Percentiles rank a stretch among this genome's conserved stretches.
Evolutionary conservation across 208 protist genomes (phyloP).

Genomic region (Trypanosoma theileri): DNA sequence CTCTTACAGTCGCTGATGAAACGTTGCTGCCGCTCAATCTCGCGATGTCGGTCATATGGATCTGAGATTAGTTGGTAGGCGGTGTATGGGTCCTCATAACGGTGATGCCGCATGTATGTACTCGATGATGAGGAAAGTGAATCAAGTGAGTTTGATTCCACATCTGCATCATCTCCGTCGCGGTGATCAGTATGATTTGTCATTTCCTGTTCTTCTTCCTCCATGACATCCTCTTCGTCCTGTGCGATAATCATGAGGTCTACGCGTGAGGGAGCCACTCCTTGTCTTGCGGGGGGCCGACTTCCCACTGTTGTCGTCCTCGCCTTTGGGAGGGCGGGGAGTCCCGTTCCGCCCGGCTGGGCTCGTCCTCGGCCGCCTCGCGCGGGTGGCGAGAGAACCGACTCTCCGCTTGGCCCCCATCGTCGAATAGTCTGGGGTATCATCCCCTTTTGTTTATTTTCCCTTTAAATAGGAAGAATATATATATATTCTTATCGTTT

Average conservation of each 20-base stretch:
- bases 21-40: slow-evolving; percentile 59
- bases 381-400: too few species aligned
- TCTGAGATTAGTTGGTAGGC: slow-evolving; percentile 48
- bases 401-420: too few species aligned
- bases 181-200: too few species aligned
- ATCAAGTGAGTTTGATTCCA: not conserved
- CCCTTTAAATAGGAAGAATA: too few species aligned
- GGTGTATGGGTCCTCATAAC: slow-evolving; percentile 41
- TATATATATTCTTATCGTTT: too few species aligned
- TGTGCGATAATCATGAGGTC: not conserved
- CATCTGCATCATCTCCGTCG: too few species aligned
- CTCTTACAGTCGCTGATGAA: slow-evolving; percentile 73
- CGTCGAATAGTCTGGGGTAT: too few species aligned
- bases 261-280: not conserved
- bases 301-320: not conserved
- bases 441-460: too few species aligned
- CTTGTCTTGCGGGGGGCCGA: not conserved
- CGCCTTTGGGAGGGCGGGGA: slow-evolving; percentile 2
- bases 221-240: not conserved
- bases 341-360: not conserved
- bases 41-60: slow-evolving; percentile 61
- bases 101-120: slow-evolving; percentile 45
- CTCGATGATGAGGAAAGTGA: slow-evolving; percentile 19
- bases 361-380: too few species aligned
- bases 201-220: slow-evolving; percentile 1